Base-by-base conservation (phyloP, 148 eudicot genomes). In the Silene conica region DNA sequence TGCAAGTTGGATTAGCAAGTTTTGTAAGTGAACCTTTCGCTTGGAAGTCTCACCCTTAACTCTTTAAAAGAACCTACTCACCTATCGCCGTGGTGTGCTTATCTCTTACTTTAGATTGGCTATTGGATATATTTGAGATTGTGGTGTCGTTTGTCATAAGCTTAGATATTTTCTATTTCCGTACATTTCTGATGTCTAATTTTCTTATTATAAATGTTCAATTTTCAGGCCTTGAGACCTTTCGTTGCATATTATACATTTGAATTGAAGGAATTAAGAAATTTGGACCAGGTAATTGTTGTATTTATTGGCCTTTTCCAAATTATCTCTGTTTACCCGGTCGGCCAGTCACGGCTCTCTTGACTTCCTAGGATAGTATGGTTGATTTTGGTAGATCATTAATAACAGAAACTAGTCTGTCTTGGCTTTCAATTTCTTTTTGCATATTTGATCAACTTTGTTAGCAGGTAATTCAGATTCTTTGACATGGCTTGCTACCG, bases 161-260 rank as follows among this genome's bases (percentile, higher is more conserved):
- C 57, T 50, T 69, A 7, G 28, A 59, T 66, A 41, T 21, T 12
- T 25, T 16, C 54, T 21, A 3, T 20, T 19, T 34, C 54, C 3
- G 7, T 59, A 11, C 5, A 4, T 41, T 12, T 69, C 13, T 67
- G 21, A 3, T 34, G 41, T 59, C 73, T 72, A 50, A 14, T 20
- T 28, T n/a, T 43, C 15, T 18, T 68, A 56, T 21, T 56, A 65
- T 70, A 46, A 19, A 14, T 70, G 66, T 20, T 21, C 9, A 52
- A 54, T 26, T 20, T 56, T 74, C 87, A 92, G 93, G 93, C 96
- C 52, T 73, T 68, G 12, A 87, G 98, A 79, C 91, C 97, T 73
- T 95, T 90, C 84, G 74, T 95, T 71, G 73, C 79, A 21, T 92
- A 95, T 78, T 82, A 90, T 71, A 87, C 92, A 23, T 92, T 92